Evolutionary conservation across 2,329 filamentous ascomycete species (phyloP), one percentile per base, ranked within the genome.

Genomic region (Curvularia eragrostidis): DNA sequence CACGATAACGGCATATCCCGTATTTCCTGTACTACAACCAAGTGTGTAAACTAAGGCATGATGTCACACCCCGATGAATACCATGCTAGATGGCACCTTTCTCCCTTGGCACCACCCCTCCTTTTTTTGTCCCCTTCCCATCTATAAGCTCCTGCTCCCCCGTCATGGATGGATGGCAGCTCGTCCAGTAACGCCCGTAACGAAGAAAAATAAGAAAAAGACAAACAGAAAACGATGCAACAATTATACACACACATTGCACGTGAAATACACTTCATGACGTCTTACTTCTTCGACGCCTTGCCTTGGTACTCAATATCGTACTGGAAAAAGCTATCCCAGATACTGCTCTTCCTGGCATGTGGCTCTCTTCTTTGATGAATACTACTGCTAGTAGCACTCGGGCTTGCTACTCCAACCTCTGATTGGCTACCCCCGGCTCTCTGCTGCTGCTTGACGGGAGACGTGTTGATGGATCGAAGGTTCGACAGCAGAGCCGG

Each of bases 261-360:
- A n/a, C n/a, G n/a, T n/a, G n/a, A n/a, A n/a, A n/a, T n/a, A n/a
- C n/a, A n/a, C n/a, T n/a, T n/a, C n/a, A n/a, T n/a, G n/a, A n/a
- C n/a, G 9, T 15, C 15, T 34, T 61, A 74, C 58, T 75, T 72
- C 65, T 69, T 72, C 24, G 56, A 57, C 61, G 75, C 76, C 12
- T 70, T 70, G n/a, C 73, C 70, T 52, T 77, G 73, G 62, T 76
- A 76, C 32, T 66, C 73, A n/a, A 77, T 71, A 54, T 78, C 75
- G 15, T 77, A 70, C 63, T 77, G 75, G 44, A 75, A 77, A 34
- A 78, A 65, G 36, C 69, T 74, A 56, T 78, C 75, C 73, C 74
- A 78, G 23, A 78, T 68, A 44, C 75, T 75, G 1, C 71, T 66
- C 42, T 68, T 71, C 58, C 71, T 65, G 6, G 60, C 59, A 24